Base-by-base conservation (phyloP, 2,329 filamentous ascomycete genomes). In the Aspergillus phoenicis region DNA sequence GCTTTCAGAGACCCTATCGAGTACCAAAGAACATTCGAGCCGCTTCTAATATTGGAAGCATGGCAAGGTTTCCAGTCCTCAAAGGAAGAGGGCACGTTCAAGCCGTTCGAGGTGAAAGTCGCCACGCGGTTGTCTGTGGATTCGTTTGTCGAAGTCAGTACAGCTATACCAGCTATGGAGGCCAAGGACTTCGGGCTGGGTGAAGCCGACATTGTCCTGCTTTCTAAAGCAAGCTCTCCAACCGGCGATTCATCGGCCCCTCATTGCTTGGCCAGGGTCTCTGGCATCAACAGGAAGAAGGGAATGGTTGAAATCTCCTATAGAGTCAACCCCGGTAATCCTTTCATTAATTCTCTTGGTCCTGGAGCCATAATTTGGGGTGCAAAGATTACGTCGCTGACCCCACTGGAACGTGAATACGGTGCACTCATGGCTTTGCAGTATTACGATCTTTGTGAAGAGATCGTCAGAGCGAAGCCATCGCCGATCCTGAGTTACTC, bases 401-500 rank as follows among this genome's bases (percentile, higher is more conserved):
- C 90, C 2, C 95, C 95, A 0, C 89, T 98, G 55, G 94, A 99
- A 80, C 89, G 95, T 75, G 95, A 99, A 77, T 99, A 93, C 74
- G 95, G 93, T 59, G 92, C 95, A 0, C 79, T 99, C 30, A 90
- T 93, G 78, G 94, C 91, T 70, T 78, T 99, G 64, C 90, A 96
- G 74, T 98, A 96, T 76, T 99, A 98, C 70, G 95, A 99, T 76
- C 83, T 99, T 20, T 96, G 94, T 81, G 90, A 94, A 60, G 95
- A 99, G 77, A 91, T 99, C 59, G 82, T 96, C 52, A 88, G 88
- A 68, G 95, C 93, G 3, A 91, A 93, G 71, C 95, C 96, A 1
- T 97, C 94, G 6, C 93, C 92, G 1, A 87, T 97, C 67, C 84
- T 97, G 56, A 87, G 86, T 6, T 97, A 96, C 73, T 86, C 87